These are phyloP conservation scores for Boletus rufocinnamomeus DNA, from an alignment of 768 basidiomycete genomes.

Conservation along the genomic window DNA sequence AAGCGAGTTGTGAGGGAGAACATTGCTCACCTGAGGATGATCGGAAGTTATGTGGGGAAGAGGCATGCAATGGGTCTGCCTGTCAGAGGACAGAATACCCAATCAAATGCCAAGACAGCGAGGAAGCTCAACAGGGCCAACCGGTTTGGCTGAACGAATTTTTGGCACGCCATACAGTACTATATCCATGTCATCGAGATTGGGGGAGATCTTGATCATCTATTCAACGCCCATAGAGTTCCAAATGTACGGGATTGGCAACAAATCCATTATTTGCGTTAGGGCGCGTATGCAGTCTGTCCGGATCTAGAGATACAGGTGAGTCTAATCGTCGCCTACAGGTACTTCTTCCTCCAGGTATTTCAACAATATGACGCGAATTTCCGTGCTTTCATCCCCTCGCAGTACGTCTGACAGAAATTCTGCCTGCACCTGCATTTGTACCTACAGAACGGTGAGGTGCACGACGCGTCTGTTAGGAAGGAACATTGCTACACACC, in stretches of 20 bases:
- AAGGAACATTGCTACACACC: constrained; percentile 51
- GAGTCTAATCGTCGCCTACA: constrained; percentile 79
- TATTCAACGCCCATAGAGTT: not conserved
- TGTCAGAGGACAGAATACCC: constrained; percentile 92
- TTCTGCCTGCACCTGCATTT: constrained; percentile 90
- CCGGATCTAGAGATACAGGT: constrained; percentile 20
- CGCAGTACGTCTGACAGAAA: constrained; percentile 90
- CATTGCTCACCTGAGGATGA: constrained; percentile 89
- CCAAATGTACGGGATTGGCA: not conserved
- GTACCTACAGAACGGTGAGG: constrained; percentile 59
- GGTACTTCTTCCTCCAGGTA: constrained; percentile 97
- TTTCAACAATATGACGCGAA: constrained; percentile 86
- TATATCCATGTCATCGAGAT: constrained; percentile 7
- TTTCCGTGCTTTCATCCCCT: constrained; percentile 93
- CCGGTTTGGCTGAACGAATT: constrained; percentile 45
- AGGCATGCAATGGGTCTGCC: constrained; percentile 92
- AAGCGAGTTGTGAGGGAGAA: constrained; percentile 82
- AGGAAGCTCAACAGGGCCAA: constrained; percentile 87
- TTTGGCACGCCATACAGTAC: constrained; percentile 15
- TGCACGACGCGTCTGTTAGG: constrained; percentile 7
- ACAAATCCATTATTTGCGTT: constrained; percentile 4
- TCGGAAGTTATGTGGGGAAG: constrained; percentile 92
- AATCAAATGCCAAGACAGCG: constrained; percentile 88
- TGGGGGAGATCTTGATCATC: constrained; percentile 4
- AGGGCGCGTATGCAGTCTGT: not conserved